Base-by-base conservation (phyloP, 805 yeast species). In the Starmerella bombi region DNA sequence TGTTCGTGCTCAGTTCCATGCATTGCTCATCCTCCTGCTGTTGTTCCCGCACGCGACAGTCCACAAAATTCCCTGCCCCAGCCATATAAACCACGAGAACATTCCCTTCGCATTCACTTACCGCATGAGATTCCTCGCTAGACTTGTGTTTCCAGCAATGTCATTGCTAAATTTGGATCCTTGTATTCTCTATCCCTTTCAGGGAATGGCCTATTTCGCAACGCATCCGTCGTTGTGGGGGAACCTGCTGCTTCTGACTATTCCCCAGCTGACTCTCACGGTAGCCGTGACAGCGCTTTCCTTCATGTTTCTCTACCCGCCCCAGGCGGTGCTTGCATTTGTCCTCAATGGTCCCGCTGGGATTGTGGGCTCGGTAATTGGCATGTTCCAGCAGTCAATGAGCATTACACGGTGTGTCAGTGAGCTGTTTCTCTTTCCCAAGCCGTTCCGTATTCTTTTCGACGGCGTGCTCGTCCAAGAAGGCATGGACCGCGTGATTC, bases 311-410 rank as follows among this genome's bases (percentile, higher is more conserved):
- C 49, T 69, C n/a, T 70, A 63, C 45, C 77, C 77, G 0, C 48
- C 65, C 1, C 63, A 66, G 37, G 67, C 71, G 1, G 53, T 64
- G 7, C 35, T 69, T 5, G 63, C 66, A 7, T 49, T 65, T 22
- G 38, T 70, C 19, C 53, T 70, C 36, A 57, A 66, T 20, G 77
- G 77, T 2, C 78, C 79, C 0, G 51, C 67, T 10, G 77, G 75
- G 1, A 25, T 70, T 2, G 33, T 71, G 12, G 59, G 67, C 15
- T 68, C 75, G 0, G 62, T 69, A 63, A 48, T 66, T 12, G 57
- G 69, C 2, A 58, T 69, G 22, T 47, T 69, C 17, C 72, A 67
- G 45, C 64, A 65, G 41, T 54, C 70, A 9, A 59, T 65, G 6
- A 57, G 61, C 19, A 53, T 70, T 2, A 61, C 75, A 3, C 58